Conservation (phyloP, 148 eudicot genomes). For the Rhododendron ferrugineum region DNA sequence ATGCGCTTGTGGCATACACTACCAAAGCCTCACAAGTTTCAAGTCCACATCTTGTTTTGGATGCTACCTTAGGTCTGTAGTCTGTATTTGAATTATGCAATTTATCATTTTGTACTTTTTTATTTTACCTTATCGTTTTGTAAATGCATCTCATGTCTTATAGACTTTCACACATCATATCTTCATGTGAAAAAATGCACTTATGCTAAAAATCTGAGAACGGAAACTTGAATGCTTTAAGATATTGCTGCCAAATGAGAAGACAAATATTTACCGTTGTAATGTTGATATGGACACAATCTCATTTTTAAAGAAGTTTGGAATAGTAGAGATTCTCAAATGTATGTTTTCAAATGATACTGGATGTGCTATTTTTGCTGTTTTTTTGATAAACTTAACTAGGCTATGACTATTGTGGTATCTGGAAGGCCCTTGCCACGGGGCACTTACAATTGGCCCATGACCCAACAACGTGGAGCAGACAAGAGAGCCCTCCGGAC, state of each 20-base stretch:
- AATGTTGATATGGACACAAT: not conserved
- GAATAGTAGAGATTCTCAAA: not conserved
- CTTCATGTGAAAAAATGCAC: not conserved
- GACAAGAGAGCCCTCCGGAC: not conserved
- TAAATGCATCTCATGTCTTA: not conserved
- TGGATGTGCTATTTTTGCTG: not conserved
- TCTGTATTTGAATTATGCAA: conserved; percentile 19
- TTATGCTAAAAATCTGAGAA: not conserved
- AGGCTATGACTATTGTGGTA: not conserved
- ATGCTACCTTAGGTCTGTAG: conserved; percentile 90
- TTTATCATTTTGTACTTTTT: not conserved
- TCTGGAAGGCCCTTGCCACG: not conserved
- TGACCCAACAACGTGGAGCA: not conserved
- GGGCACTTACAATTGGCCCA: not conserved
- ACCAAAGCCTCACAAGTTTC: conserved; percentile 66
- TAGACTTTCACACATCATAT: not conserved
- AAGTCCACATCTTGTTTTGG: conserved; percentile 62
- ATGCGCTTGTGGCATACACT: conserved; percentile 89
- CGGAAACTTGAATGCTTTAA: not conserved
- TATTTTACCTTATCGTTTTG: not conserved
- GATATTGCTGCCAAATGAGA: not conserved
- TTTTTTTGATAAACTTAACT: not conserved
- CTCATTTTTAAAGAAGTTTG: not conserved
- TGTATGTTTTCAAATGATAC: not conserved
- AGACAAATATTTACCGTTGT: not conserved